Conservation (phyloP, 139 green algal species). For the Closterium sp. region DNA sequence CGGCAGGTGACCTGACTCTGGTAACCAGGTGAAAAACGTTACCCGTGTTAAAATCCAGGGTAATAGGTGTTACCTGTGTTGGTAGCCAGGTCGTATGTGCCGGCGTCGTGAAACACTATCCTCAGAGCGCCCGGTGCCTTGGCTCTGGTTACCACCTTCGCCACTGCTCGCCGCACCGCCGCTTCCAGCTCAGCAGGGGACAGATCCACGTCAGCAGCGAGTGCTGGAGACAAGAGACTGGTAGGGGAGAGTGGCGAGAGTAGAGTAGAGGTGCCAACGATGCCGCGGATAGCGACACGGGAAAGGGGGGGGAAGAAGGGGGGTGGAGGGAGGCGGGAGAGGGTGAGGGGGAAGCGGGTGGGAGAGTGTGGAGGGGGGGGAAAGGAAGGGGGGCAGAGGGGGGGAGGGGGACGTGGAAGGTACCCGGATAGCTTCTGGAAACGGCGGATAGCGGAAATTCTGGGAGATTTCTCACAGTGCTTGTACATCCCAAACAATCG, state of each 20-base stretch:
- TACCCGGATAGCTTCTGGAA: no score
- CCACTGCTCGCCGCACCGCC: background rate
- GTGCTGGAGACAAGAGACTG: background rate
- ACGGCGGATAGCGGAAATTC: no score
- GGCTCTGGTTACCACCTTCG: background rate
- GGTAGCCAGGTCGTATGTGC: background rate
- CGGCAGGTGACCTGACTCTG: background rate
- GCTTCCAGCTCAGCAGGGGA: background rate
- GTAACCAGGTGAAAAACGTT: no score
- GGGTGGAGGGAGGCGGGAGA: background rate
- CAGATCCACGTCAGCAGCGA: background rate
- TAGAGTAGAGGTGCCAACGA: no score
- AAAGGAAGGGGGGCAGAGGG: background rate
- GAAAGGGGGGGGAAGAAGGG: background rate
- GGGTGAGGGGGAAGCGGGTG: background rate
- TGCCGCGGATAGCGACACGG: background rate
- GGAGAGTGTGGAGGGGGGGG: background rate
- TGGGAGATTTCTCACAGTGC: no score
- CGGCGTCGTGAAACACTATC: background rate
- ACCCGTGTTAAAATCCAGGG: no score
- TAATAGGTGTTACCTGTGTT: background rate
- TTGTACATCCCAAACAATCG: no score
- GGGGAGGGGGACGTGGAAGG: no score
- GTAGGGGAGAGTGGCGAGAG: background rate
- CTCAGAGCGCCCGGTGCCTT: background rate